Evolutionary conservation across 768 basidiomycete genomes (phyloP).

Genomic region (Sistotremastrum niveocremeum): DNA sequence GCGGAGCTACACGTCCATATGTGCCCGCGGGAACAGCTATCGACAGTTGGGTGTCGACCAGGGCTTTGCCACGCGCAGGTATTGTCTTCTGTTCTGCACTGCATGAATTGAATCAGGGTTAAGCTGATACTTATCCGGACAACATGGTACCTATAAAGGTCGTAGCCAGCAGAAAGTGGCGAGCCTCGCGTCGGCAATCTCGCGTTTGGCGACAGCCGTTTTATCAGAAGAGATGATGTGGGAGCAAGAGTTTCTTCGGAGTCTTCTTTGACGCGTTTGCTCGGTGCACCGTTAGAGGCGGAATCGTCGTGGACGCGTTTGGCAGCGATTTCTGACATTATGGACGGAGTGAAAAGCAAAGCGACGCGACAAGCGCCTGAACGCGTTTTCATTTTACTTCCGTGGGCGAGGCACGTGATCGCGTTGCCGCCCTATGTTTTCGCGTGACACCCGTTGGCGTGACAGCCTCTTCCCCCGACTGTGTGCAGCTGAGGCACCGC

Average conservation of each 20-base stretch:
- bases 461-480: too few species aligned
- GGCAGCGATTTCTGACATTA: neutral
- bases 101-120: neutral
- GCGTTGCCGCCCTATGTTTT: too few species aligned
- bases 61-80: slow-evolving; percentile 82
- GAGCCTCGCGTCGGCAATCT: slow-evolving; percentile 80
- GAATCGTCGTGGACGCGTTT: neutral
- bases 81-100: slow-evolving; percentile 79
- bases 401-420: too few species aligned
- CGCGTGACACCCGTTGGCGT: too few species aligned
- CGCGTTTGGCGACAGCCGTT: slow-evolving; percentile 72
- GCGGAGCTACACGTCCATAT: slow-evolving; percentile 93
- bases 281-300: neutral
- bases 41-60: slow-evolving; percentile 83
- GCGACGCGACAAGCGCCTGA: neutral
- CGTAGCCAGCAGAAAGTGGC: slow-evolving; percentile 82
- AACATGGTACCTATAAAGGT: slow-evolving; percentile 70
- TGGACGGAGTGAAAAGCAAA: neutral
- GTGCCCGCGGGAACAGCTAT: slow-evolving; percentile 89
- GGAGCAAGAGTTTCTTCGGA: slow-evolving; percentile 17
- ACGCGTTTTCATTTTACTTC: too few species aligned
- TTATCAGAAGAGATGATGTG: slow-evolving; percentile 54
- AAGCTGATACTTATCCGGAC: neutral
- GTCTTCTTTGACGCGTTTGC: neutral
- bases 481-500: too few species aligned